phyloP scores from a whole-genome alignment of 2,329 filamentous ascomycete species.

The Aspergillus sclerotialis region DNA sequence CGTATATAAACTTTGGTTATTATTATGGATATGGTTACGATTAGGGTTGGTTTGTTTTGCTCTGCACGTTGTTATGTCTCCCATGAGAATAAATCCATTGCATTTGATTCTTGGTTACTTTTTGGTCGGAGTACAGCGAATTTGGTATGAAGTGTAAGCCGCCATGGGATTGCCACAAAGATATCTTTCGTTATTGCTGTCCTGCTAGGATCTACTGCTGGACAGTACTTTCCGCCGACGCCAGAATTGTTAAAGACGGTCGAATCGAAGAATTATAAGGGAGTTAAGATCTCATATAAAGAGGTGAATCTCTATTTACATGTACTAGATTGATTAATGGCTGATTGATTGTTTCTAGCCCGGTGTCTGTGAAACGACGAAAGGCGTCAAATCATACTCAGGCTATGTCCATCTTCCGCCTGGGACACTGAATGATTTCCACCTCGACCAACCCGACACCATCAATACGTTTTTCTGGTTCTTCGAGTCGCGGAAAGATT shows the following conservation, averaged over 20 bases:
- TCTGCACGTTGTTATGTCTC: too few species aligned
- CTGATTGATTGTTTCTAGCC: conserved; percentile 20
- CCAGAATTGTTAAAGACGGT: conserved; percentile 36
- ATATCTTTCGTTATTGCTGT: conserved; percentile 10
- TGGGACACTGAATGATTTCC: conserved; percentile 32
- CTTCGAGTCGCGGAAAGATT: conserved; percentile 50
- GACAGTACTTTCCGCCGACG: conserved; percentile 35
- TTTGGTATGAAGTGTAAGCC: too few species aligned
- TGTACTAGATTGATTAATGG: not conserved
- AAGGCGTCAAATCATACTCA: conserved; percentile 50
- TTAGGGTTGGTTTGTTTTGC: too few species aligned
- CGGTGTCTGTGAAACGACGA: conserved; percentile 51
- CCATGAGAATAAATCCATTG: too few species aligned
- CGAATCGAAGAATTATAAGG: conserved; percentile 36
- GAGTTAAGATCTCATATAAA: conserved; percentile 41
- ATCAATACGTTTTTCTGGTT: conserved; percentile 64
- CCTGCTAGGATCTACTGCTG: conserved; percentile 14
- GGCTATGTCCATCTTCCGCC: conserved; percentile 54
- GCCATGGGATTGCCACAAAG: too few species aligned
- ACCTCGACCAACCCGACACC: conserved; percentile 44
- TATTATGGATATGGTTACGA: too few species aligned
- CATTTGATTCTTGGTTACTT: too few species aligned
- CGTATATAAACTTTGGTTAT: too few species aligned
- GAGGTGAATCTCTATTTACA: conserved; percentile 25
- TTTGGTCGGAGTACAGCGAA: too few species aligned